Base-by-base conservation (phyloP, 2,329 filamentous ascomycete species). In the Calonectria henricotiae region DNA sequence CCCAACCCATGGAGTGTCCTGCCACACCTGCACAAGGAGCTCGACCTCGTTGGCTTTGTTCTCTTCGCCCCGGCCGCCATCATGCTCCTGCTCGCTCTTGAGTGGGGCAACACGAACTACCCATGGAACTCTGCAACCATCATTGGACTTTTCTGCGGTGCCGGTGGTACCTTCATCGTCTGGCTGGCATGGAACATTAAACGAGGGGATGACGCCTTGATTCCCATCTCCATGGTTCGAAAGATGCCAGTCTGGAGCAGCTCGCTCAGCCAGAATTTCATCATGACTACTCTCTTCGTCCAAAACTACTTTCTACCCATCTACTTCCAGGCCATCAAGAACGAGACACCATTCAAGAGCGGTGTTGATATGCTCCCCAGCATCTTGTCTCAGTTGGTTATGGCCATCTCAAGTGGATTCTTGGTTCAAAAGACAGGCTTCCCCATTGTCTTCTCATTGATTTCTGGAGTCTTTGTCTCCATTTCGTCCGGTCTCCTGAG, bases 81-180 rank as follows among this genome's bases (percentile, higher is more conserved):
- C 60, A 84, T 85, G 75, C 74, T 87, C 7, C 80, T 88, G 68
- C 79, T 89, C 2, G 86, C 86, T 0, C 78, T 89, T 20, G 46
- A 62, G n/a, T 71, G 66, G 65, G 71, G 71, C 9, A 69, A 69
- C 8, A 55, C 17, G 20, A 83, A 87, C 64, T 85, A 82, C 80
- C 46, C 81, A 1, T 88, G 86, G 86, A 77, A 74, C 30, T 82
- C 81, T 71, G 79, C 78, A 25, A 83, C 81, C 13, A 82, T 88
- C 64, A 85, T 88, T 60, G 83, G 82, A 0, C 73, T 83, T 0
- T 72, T 84, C 15, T 67, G 68, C 11, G 78, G 79, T 3, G 72
- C 74, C 11, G 75, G 58, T 8, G 43, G 7, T 7, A 49, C 61
- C n/a, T 37, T 63, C 11, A 15, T 63, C 3, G 7, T 51, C 15